Base-by-base conservation (phyloP, 2,329 filamentous ascomycete species). In the Ophiostoma quercus region DNA sequence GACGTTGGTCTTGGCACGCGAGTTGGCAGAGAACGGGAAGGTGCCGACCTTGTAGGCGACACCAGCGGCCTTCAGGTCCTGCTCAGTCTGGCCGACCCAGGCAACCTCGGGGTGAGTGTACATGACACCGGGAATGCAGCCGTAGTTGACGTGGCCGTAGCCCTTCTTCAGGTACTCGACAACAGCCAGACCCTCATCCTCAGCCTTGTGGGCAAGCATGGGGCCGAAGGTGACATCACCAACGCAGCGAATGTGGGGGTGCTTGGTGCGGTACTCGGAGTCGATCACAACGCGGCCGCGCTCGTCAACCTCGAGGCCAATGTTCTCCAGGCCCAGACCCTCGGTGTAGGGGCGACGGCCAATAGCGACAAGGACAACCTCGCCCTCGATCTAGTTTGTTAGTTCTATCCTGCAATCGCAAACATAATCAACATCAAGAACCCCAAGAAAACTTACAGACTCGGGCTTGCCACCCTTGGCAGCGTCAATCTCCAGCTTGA, bases 131-230 rank as follows among this genome's bases (percentile, higher is more conserved):
- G 95, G 95, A 78, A 99, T 99, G 80, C 91, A 92, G 77, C 88
- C 92, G 83, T 99, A 99, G 90, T 99, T 99, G 82, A 99, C 95
- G 82, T 99, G 95, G 71, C 95, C 95, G 81, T 96, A 91, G 74
- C 93, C 93, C 86, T 98, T 98, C 84, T 92, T 94, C 82, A 99
- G 95, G 85, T 93, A 98, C 82, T 99, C 95, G 73, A 98, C 86
- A 71, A 90, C 94, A 41, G 95, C 95, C 73, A 98, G 94, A 72
- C 87, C 95, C 83, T 99, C 95, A 83, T 99, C 95, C 83, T 99
- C 95, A 68, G 95, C 95, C 87, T 99, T 99, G 87, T 99, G 95
- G 69, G 95, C 95, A 77, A 99, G 89, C 95, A 99, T 99, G 77
- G 94, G 94, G 11, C 95, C 95, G 80, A 99, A 99, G 66, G 95